A percentile compares a stretch with the other conserved stretches of the same genome.
phyloP scores from a whole-genome alignment of 768 basidiomycete genomes.

The Lyophyllum atratum region DNA sequence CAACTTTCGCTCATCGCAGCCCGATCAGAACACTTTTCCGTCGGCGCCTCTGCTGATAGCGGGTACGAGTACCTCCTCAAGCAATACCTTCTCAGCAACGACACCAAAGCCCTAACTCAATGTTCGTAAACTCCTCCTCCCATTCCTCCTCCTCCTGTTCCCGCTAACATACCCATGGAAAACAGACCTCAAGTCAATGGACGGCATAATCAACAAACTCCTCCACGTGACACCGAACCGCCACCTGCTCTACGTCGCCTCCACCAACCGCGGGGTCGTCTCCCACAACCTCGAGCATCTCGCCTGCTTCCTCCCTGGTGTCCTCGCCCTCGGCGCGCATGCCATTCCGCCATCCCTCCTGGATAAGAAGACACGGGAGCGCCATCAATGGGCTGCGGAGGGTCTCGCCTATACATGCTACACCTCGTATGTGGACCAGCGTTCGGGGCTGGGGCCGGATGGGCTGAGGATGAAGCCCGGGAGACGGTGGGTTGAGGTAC shows the following conservation, averaged over 20 bases:
- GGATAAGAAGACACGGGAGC: conserved; percentile 33
- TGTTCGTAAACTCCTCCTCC: conserved; percentile 40
- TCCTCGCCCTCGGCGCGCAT: conserved; percentile 63
- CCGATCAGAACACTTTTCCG: conserved; percentile 42
- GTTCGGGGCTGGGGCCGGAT: conserved; percentile 68
- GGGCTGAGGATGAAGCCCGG: conserved; percentile 40
- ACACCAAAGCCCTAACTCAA: conserved; percentile 47
- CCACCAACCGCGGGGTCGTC: conserved; percentile 28
- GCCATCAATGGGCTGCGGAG: conserved; percentile 71
- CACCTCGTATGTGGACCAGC: conserved; percentile 65
- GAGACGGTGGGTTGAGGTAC: conserved; percentile 46
- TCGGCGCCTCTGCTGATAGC: conserved; percentile 63
- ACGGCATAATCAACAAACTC: conserved; percentile 57
- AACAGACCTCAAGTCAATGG: conserved; percentile 51
- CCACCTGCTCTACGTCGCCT: conserved; percentile 65
- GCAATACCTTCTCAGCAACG: conserved; percentile 58
- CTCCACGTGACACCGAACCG: conserved; percentile 59
- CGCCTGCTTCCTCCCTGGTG: conserved; percentile 69
- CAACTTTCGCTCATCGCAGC: not conserved
- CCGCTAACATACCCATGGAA: not conserved
- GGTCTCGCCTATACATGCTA: conserved; percentile 73
- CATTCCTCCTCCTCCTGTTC: not conserved
- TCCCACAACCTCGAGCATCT: conserved; percentile 60
- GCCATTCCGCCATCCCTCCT: conserved; percentile 38
- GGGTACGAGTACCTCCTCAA: conserved; percentile 72